Base-by-base conservation (phyloP, 345 rosid genomes). In the Camelina hispida region DNA sequence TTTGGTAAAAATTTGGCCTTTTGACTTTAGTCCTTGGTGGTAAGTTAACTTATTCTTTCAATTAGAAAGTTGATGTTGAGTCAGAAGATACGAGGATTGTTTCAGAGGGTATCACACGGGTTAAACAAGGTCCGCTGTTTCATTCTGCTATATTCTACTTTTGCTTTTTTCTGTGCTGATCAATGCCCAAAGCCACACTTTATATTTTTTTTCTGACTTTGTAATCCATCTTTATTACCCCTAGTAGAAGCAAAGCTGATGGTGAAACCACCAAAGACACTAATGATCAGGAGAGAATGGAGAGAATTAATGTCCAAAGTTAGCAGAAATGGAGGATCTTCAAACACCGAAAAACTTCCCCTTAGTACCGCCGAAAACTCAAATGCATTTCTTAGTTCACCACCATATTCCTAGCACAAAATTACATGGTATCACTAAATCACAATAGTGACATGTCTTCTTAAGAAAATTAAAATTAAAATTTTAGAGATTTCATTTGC, bases 21-120 rank as follows among this genome's bases (percentile, higher is more conserved):
- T 44, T 17, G 20, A 57, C 25, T 30, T 35, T 32, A 55, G 54
- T 71, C 43, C n/a, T 11, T 34, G 20, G 15, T 59, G 68, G 42
- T 38, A 53, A 69, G 46, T 56, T 28, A 74, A 71, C 5, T 28
- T 48, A n/a, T 66, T 70, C 35, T 32, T 65, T 47, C 63, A 60
- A 80, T 78, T 63, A 63, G 79, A 61, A 61, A 77, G 76, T 82
- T 83, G 97, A 89, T 78, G 87, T 88, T 68, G 93, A 87, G 67
- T 72, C 84, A 58, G 91, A 87, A 84, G 97, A 90, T 80, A 86
- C 97, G 9, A 84, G 74, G 78, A 79, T 78, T 69, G 90, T 95
- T 66, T 98, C 96, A 75, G 94, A 90, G 89, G 98, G 97, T 53
- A 94, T 95, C 56, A 84, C 85, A 4, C 83, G 71, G 75, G 84